Evolutionary conservation across 768 basidiomycete species (phyloP), one percentile per base, ranked within the genome.

Genomic region (Gloeophyllum trabeum): DNA sequence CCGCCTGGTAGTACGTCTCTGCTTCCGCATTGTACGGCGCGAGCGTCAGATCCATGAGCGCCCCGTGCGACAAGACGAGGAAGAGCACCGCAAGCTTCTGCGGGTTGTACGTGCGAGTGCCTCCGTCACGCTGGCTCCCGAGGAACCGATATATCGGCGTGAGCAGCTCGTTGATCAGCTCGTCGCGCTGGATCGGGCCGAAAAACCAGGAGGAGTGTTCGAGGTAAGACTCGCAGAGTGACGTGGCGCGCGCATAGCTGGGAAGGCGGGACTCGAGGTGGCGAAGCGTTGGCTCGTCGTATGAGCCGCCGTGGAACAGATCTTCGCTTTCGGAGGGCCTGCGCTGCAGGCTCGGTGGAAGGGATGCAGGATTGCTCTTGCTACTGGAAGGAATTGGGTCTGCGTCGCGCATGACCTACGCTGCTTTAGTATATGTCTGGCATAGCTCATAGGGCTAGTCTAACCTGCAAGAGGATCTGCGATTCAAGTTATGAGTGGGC

Each of bases 41-140:
- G 21, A 78, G 57, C 6, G 77, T 80, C 13, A 80, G 62, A 46
- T 80, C 77, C 25, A 76, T 73, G 25, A 77, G 58, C 4, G 76
- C 70, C 4, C 77, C 77, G 12, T 72, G 55, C 6, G 74, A 65
- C 46, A 80, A 79, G 23, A 78, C 61, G 48, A 76, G 58, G 46
- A 67, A 79, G 25, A 80, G 53, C 10, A 71, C 67, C 5, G 73
- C 67, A 7, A 79, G 52, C 41, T 66, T 67, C 47, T 80, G 78
- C 1, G 74, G 63, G 16, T 16, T 52, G n/a, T n/a, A 32, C 59
- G 54, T 39, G 42, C 49, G 39, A 13, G 42, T 43, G 25, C n/a
- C n/a, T n/a, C 46, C 20, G 24, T 20, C 36, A 18, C 19, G 10
- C n/a, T 18, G 7, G 7, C 10, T 42, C 41, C 32, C 6, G 7